Evolutionary conservation across 768 basidiomycete genomes (phyloP).

Genomic region (Sutorius australiensis): DNA sequence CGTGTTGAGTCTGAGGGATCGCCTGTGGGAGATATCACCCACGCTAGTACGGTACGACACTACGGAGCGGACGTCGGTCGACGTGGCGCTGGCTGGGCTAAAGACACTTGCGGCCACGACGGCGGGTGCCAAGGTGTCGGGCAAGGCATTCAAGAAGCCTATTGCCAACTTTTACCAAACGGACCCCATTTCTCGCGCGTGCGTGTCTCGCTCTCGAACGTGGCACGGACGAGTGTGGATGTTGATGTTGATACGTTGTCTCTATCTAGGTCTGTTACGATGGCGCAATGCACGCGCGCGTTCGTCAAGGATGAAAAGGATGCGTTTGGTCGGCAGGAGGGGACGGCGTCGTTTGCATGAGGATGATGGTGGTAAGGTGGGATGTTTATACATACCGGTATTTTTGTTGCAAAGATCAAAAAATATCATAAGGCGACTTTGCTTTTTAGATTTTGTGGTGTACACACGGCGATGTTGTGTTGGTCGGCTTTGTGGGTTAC

Average conservation of each 20-base stretch:
- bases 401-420: constrained; percentile 8
- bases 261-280: constrained; percentile 73
- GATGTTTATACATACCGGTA: not conserved
- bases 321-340: not conserved
- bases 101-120: constrained; percentile 51
- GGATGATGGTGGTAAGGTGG: not conserved
- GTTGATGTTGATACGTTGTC: not conserved
- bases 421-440: not conserved
- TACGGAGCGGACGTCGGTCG: constrained; percentile 70
- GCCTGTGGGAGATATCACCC: constrained; percentile 97
- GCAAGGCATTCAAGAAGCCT: constrained; percentile 67
- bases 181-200: constrained; percentile 92
- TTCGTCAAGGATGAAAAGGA: constrained; percentile 67
- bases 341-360: constrained; percentile 16
- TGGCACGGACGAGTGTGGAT: not conserved
- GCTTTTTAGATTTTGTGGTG: not conserved
- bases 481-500: too few species aligned
- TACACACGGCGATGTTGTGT: too few species aligned
- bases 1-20: constrained; percentile 74
- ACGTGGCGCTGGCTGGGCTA: constrained; percentile 69
- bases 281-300: constrained; percentile 89
- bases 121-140: constrained; percentile 51
- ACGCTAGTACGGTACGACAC: constrained; percentile 81
- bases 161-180: constrained; percentile 95
- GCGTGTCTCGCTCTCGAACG: constrained; percentile 35